Percentiles rank a stretch among this genome's conserved stretches.
These are phyloP conservation scores for Suillus placidus DNA, from an alignment of 768 basidiomycete species.

Conservation along the genomic window DNA sequence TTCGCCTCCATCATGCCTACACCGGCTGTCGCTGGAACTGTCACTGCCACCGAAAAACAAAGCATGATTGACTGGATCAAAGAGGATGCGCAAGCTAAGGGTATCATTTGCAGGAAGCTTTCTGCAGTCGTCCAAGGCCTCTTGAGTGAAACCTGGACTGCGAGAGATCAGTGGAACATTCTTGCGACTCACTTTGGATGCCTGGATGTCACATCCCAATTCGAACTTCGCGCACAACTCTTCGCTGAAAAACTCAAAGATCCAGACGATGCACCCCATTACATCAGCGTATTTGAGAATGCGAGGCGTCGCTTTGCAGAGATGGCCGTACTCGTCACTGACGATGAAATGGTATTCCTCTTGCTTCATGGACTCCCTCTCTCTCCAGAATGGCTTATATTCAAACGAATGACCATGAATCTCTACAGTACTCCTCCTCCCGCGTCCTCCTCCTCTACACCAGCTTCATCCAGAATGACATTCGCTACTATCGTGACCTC, in stretches of 20 bases:
- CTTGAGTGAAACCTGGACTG: not conserved
- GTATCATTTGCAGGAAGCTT: not conserved
- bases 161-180: not conserved
- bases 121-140: accelerated
- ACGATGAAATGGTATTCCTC: conserved; percentile 3
- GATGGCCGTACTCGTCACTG: not conserved
- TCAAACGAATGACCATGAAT: not conserved
- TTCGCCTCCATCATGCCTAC: not conserved
- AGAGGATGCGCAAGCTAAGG: conserved; percentile 8
- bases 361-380: conserved; percentile 1
- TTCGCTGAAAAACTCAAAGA: not conserved
- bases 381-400: not conserved
- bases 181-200: not conserved
- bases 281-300: not conserved
- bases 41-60: not conserved
- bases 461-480: not conserved
- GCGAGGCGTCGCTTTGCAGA: not conserved
- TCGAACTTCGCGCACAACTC: not conserved
- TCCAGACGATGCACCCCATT: not conserved
- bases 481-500: not conserved
- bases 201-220: not conserved
- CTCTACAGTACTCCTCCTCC: not conserved
- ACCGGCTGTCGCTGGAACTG: not conserved
- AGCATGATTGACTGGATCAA: not conserved
- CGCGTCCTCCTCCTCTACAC: not conserved